A percentile compares a stretch with the other conserved stretches of the same genome.
Conservation (phyloP, 805 yeast species). For the Candida ficus region DNA sequence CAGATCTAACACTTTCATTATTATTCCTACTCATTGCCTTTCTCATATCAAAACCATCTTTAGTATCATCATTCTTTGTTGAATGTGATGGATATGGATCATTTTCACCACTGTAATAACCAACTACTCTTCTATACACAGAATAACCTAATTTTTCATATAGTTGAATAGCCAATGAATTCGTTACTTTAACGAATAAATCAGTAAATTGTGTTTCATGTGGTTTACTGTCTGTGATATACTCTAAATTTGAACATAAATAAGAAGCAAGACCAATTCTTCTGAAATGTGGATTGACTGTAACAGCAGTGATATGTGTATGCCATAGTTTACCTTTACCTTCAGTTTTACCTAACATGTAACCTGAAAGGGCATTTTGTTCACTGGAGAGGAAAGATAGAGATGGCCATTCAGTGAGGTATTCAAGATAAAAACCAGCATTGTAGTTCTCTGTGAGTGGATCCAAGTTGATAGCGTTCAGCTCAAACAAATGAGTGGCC, state of each 20-base stretch:
- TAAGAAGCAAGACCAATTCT: slow-evolving; percentile 82
- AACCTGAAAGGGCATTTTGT: slow-evolving; percentile 46
- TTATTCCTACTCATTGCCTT: slow-evolving; percentile 55
- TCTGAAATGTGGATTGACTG: slow-evolving; percentile 77
- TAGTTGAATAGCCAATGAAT: slow-evolving; percentile 68
- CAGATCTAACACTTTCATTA: slow-evolving; percentile 45
- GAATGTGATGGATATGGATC: slow-evolving; percentile 32
- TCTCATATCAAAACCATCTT: slow-evolving; percentile 89
- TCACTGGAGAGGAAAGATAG: slow-evolving; percentile 74
- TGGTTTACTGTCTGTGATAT: slow-evolving; percentile 71
- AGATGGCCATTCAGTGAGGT: slow-evolving; percentile 82
- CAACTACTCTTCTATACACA: slow-evolving; percentile 81
- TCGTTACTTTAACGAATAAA: slow-evolving; percentile 85
- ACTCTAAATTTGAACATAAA: slow-evolving; percentile 68
- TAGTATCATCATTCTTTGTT: slow-evolving; percentile 51
- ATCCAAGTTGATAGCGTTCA: slow-evolving; percentile 78
- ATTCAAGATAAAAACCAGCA: slow-evolving; percentile 75
- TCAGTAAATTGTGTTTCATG: slow-evolving; percentile 83
- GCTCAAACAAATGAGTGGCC: slow-evolving; percentile 72
- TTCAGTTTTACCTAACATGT: slow-evolving; percentile 96
- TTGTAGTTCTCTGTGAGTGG: slow-evolving; percentile 90
- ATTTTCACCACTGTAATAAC: slow-evolving; percentile 71
- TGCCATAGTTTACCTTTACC: slow-evolving; percentile 88
- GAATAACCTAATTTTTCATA: slow-evolving; percentile 85
- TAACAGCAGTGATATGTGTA: slow-evolving; percentile 93